A percentile compares a stretch with the other conserved stretches of the same genome.
These are phyloP conservation scores for Yarrowia sp. DNA, from an alignment of 805 yeast species.

Conservation along the genomic window DNA sequence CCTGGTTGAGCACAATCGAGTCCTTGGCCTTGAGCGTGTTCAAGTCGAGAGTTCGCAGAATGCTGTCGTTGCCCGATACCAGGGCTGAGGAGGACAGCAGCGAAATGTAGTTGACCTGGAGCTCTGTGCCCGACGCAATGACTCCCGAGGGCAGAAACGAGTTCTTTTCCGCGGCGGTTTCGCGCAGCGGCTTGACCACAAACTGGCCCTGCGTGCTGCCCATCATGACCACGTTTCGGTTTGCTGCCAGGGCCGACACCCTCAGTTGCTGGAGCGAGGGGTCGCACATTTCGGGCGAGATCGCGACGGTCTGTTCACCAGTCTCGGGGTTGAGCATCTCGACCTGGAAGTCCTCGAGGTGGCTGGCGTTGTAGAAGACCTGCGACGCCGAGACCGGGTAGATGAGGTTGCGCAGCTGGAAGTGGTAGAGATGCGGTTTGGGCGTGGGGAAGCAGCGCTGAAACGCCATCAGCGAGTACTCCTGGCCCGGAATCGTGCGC, in stretches of 20 bases:
- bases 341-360: conserved; percentile 32
- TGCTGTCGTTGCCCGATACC: conserved; percentile 52
- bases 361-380: conserved; percentile 35
- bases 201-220: conserved; percentile 41
- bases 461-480: conserved; percentile 15
- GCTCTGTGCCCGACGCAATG: neutral
- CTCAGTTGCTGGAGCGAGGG: conserved; percentile 51
- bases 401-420: conserved; percentile 55
- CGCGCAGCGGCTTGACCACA: neutral
- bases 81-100: conserved; percentile 34
- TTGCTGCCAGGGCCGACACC: conserved; percentile 46
- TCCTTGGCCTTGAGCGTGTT: conserved; percentile 31
- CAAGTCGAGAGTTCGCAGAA: conserved; percentile 46
- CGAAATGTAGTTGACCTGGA: conserved; percentile 6
- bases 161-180: neutral
- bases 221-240: conserved; percentile 55
- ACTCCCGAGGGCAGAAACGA: neutral
- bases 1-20: conserved; percentile 43
- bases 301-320: conserved; percentile 29
- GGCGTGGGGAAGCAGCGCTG: conserved; percentile 2
- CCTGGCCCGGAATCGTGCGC: neutral
- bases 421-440: conserved; percentile 46
- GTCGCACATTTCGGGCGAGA: conserved; percentile 28
- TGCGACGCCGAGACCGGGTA: conserved; percentile 40
- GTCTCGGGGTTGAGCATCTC: conserved; percentile 35